These are phyloP conservation scores for Cubamyces lactineus DNA, from an alignment of 768 basidiomycete genomes.

Conservation along the genomic window DNA sequence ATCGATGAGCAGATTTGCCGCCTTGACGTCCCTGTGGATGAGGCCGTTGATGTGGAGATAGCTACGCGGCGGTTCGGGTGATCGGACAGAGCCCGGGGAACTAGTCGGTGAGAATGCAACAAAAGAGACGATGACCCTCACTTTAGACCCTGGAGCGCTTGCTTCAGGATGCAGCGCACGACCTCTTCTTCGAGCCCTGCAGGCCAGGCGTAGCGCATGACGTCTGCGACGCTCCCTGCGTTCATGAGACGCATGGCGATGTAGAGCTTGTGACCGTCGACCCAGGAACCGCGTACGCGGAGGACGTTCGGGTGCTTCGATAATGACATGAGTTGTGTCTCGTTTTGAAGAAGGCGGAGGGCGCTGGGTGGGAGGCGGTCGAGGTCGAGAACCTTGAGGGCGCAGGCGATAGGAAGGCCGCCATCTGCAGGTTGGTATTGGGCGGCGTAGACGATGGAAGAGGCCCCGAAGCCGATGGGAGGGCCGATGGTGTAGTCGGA, in stretches of 20 bases:
- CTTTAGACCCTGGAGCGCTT: constrained; percentile 89
- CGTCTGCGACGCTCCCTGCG: constrained; percentile 82
- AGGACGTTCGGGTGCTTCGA: constrained; percentile 93
- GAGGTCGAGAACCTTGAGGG: constrained; percentile 89
- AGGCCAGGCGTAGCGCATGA: constrained; percentile 82
- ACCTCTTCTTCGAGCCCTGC: constrained; percentile 94
- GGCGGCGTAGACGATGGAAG: constrained; percentile 88
- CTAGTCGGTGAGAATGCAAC: constrained; percentile 4
- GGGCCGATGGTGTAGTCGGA: constrained; percentile 75
- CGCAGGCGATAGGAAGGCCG: constrained; percentile 57
- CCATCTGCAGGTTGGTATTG: constrained; percentile 51
- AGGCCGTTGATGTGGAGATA: constrained; percentile 90
- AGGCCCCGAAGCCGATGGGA: constrained; percentile 89
- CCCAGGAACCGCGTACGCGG: constrained; percentile 89
- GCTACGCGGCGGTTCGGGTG: constrained; percentile 39
- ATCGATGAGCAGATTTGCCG: constrained; percentile 90
- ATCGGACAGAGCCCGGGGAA: not conserved
- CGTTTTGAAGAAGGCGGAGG: constrained; percentile 74
- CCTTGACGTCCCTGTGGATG: constrained; percentile 94
- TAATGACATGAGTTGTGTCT: constrained; percentile 91
- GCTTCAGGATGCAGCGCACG: constrained; percentile 79
- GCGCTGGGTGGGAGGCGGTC: constrained; percentile 74
- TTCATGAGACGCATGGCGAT: constrained; percentile 92
- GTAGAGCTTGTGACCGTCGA: constrained; percentile 78
- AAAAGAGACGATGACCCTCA: constrained; percentile 43